Percentiles rank a stretch among this genome's conserved stretches.
Evolutionary conservation across 2,329 filamentous ascomycete genomes (phyloP).

Genomic region (Sphaerostilbella broomeana): DNA sequence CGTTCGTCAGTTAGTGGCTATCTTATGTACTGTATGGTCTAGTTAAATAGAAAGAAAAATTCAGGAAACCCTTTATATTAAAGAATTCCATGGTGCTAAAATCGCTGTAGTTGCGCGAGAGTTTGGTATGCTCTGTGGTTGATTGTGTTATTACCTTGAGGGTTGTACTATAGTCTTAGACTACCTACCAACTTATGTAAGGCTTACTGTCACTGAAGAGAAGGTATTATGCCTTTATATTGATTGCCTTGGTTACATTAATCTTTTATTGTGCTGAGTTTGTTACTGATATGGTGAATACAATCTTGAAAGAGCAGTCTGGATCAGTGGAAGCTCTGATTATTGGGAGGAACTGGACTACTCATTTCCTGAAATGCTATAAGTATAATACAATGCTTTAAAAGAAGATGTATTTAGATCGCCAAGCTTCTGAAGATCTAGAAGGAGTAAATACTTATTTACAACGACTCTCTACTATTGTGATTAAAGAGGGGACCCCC

Average conservation of each 20-base stretch:
- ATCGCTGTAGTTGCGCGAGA: not conserved
- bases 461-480: no score
- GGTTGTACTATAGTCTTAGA: not conserved
- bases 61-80: no score
- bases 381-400: not conserved
- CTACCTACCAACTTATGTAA: not conserved
- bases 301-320: slow-evolving; percentile 1
- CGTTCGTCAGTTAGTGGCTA: no score
- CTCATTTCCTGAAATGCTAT: slow-evolving; percentile 10
- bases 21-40: no score
- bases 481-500: slow-evolving; percentile 5
- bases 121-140: not conserved
- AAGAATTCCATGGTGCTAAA: slow-evolving; percentile 1
- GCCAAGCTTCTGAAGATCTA: slow-evolving; percentile 1
- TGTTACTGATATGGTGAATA: slow-evolving; percentile 11
- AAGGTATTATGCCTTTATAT: slow-evolving; percentile 8
- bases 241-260: slow-evolving; percentile 4
- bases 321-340: not conserved
- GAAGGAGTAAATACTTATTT: no score
- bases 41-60: no score
- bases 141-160: not conserved
- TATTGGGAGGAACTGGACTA: slow-evolving; percentile 7
- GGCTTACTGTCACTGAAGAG: slow-evolving; percentile 11
- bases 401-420: slow-evolving; percentile 11
- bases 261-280: slow-evolving; percentile 8